These are phyloP conservation scores for Pelargonium cotyledonis DNA, from an alignment of 441 rosid species.

Conservation along the genomic window DNA sequence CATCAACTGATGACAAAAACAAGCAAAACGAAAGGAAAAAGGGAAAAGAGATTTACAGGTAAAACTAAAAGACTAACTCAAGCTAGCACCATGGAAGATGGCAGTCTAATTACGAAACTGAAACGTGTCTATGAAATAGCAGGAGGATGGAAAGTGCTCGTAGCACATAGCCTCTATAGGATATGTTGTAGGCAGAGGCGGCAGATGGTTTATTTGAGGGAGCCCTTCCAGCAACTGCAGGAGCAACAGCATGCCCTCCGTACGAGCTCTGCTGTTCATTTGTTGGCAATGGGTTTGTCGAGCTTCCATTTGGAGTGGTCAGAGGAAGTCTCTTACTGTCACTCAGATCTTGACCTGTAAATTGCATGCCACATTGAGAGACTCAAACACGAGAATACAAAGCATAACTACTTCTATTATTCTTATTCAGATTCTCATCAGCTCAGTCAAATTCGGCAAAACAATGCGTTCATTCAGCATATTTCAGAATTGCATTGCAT, in stretches of 20 bases:
- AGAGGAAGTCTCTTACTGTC: slow-evolving; percentile 32
- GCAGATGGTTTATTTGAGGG: slow-evolving; percentile 46
- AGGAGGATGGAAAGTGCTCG: slow-evolving; percentile 24
- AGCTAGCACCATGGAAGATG: neutral
- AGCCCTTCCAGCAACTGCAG: slow-evolving; percentile 70
- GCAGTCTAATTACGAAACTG: slow-evolving; percentile 13
- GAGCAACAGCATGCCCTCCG: slow-evolving; percentile 54
- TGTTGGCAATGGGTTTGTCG: slow-evolving; percentile 52
- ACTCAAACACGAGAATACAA: neutral
- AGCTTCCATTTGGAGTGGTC: slow-evolving; percentile 33
- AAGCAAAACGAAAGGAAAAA: neutral
- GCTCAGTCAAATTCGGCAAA: no score
- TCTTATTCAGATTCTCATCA: neutral
- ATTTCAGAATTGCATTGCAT: no score
- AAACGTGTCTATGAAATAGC: slow-evolving; percentile 19
- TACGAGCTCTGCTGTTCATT: slow-evolving; percentile 51
- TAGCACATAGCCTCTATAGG: slow-evolving; percentile 19
- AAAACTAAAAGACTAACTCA: neutral
- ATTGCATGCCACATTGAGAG: neutral
- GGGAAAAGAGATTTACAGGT: slow-evolving; percentile 27
- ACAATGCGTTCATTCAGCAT: neutral
- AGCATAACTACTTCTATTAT: neutral
- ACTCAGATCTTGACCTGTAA: slow-evolving; percentile 47
- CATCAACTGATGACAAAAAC: neutral
- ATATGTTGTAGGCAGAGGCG: slow-evolving; percentile 23